phyloP scores from a whole-genome alignment of 2,329 filamentous ascomycete species.

The Nemania sp. region DNA sequence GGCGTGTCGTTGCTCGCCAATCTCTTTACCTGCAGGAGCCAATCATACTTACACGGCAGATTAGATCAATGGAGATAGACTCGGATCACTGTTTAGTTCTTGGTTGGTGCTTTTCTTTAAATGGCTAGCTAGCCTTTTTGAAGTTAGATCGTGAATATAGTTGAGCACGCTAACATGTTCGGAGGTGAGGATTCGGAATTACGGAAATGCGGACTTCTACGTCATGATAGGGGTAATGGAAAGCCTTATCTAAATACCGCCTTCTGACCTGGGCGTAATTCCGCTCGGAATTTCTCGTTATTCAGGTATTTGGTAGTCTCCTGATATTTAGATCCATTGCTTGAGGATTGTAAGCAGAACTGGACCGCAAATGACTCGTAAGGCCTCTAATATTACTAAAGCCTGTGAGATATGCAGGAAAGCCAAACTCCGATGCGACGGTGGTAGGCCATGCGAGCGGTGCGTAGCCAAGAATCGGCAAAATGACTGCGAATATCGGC shows the following conservation, averaged over 20 bases:
- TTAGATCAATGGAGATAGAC: neutral
- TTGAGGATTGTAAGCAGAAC: too few species aligned
- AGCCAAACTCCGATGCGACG: conserved; percentile 28
- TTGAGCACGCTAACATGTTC: neutral
- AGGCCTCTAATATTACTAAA: conserved; percentile 24
- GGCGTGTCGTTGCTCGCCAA: neutral
- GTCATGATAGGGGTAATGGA: neutral
- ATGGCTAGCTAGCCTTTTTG: neutral
- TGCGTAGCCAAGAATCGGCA: conserved; percentile 21
- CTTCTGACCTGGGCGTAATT: neutral
- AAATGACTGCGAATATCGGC: conserved; percentile 25
- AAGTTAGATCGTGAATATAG: neutral
- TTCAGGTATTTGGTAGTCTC: too few species aligned
- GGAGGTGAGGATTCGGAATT: conserved; percentile 16
- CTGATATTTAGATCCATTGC: neutral
- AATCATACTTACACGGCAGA: neutral
- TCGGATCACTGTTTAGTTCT: too few species aligned
- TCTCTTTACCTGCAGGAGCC: neutral
- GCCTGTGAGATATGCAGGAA: conserved; percentile 31
- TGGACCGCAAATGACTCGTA: conserved; percentile 11
- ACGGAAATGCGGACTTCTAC: conserved; percentile 14
- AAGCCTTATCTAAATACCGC: neutral
- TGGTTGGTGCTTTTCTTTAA: neutral
- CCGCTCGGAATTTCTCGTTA: too few species aligned
- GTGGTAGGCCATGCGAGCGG: conserved; percentile 23